phyloP scores from a whole-genome alignment of 768 basidiomycete species.

The Nidula microcarpa region DNA sequence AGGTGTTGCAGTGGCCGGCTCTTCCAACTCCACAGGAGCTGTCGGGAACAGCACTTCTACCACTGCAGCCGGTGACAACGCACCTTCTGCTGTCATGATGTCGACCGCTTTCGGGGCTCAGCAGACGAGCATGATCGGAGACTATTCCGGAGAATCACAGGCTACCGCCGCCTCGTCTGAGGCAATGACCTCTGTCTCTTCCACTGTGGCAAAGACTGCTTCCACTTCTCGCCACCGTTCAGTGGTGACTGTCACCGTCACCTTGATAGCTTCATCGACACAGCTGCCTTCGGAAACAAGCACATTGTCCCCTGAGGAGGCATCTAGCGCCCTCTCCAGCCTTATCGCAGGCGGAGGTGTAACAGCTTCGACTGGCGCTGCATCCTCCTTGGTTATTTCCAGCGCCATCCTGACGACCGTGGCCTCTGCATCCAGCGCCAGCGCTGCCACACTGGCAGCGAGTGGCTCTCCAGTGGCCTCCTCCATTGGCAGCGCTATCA shows the following conservation, averaged over 20 bases:
- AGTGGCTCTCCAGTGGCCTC: neutral
- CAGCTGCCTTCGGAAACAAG: slow-evolving; percentile 32
- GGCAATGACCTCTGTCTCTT: slow-evolving; percentile 1
- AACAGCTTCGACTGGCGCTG: slow-evolving; percentile 2
- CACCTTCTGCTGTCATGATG: neutral
- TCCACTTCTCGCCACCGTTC: slow-evolving; percentile 3
- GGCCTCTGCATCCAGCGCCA: neutral
- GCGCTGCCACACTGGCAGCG: neutral
- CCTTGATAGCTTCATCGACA: slow-evolving; percentile 15
- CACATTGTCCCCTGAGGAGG: slow-evolving; percentile 40
- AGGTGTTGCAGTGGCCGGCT: slow-evolving; percentile 24
- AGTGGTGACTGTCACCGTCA: slow-evolving; percentile 28
- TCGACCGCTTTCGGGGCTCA: neutral
- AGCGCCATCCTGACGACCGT: too few relatives aligned
- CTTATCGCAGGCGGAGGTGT: slow-evolving; percentile 20
- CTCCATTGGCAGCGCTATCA: too few relatives aligned
- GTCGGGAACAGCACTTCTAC: slow-evolving; percentile 4
- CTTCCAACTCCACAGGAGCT: slow-evolving; percentile 1
- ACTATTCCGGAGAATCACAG: neutral
- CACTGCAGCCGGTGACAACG: slow-evolving; percentile 2
- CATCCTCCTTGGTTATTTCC: too few relatives aligned
- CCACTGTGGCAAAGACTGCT: slow-evolving; percentile 1
- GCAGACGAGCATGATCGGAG: neutral
- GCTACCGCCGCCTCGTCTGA: neutral
- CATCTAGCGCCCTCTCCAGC: slow-evolving; percentile 35